Evolutionary conservation across 2,329 filamentous ascomycete species (phyloP).

Genomic region (Talaromyces marneffei): DNA sequence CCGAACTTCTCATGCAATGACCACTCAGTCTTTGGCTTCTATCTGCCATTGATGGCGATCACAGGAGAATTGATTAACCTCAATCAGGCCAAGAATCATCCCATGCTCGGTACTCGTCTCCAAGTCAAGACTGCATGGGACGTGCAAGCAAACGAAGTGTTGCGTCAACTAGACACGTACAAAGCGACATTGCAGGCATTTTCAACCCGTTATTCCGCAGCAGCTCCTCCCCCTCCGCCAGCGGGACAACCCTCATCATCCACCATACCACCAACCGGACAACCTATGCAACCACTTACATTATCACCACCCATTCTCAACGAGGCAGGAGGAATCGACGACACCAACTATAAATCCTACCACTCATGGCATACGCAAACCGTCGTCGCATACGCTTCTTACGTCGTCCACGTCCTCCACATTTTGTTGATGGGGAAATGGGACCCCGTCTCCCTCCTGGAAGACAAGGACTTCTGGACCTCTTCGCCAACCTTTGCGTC

Average conservation of each 20-base stretch:
- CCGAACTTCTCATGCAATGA: constrained; percentile 78
- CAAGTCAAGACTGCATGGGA: constrained; percentile 72
- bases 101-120: constrained; percentile 71
- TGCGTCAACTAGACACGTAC: constrained; percentile 72
- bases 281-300: constrained; percentile 5
- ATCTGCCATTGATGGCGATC: constrained; percentile 90
- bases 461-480: constrained; percentile 92
- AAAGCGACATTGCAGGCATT: constrained; percentile 61
- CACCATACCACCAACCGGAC: constrained; percentile 50
- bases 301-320: constrained; percentile 55
- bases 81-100: constrained; percentile 82
- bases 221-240: not conserved
- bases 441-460: constrained; percentile 89
- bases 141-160: constrained; percentile 70
- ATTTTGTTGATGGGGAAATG: constrained; percentile 90
- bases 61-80: constrained; percentile 86
- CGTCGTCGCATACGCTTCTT: constrained; percentile 80
- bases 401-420: constrained; percentile 88
- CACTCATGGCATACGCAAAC: constrained; percentile 65
- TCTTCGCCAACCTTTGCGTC: constrained; percentile 82
- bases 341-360: constrained; percentile 24
- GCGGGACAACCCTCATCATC: not conserved
- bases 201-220: constrained; percentile 48
- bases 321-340: constrained; percentile 53
- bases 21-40: constrained; percentile 86